These are phyloP conservation scores for Passiflora organensis DNA, from an alignment of 345 rosid species.

Conservation along the genomic window DNA sequence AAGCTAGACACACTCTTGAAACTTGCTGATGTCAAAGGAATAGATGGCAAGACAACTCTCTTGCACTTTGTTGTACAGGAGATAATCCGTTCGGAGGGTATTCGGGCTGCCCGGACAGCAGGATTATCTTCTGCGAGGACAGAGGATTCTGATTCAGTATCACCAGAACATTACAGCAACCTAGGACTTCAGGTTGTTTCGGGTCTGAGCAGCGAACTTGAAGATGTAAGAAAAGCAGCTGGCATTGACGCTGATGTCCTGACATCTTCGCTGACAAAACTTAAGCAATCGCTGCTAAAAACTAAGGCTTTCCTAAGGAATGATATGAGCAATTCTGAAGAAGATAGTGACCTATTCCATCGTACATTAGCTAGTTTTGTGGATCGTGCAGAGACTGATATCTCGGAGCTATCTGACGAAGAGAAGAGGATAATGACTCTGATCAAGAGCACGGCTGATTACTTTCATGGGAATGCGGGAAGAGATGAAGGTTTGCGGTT, in stretches of 20 bases:
- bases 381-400: constrained; percentile 62
- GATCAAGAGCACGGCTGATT: constrained; percentile 89
- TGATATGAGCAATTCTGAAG: constrained; percentile 62
- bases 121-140: constrained; percentile 53
- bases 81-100: constrained; percentile 85
- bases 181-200: constrained; percentile 90
- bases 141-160: constrained; percentile 59
- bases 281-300: constrained; percentile 50
- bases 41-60: constrained; percentile 93
- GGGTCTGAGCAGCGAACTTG: constrained; percentile 65
- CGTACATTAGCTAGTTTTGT: constrained; percentile 65
- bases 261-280: constrained; percentile 63
- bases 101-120: constrained; percentile 69
- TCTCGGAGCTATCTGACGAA: constrained; percentile 56
- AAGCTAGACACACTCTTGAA: constrained; percentile 97
- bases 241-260: constrained; percentile 71
- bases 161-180: constrained; percentile 55
- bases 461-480: constrained; percentile 93
- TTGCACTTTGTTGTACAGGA: constrained; percentile 96
- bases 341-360: constrained; percentile 62
- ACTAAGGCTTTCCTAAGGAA: constrained; percentile 58
- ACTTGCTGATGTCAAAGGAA: constrained; percentile 89
- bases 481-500: constrained; percentile 86
- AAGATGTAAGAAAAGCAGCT: constrained; percentile 85
- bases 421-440: constrained; percentile 81